phyloP scores from a whole-genome alignment of 176 grass and related monocot species.

The Musa beccarii region DNA sequence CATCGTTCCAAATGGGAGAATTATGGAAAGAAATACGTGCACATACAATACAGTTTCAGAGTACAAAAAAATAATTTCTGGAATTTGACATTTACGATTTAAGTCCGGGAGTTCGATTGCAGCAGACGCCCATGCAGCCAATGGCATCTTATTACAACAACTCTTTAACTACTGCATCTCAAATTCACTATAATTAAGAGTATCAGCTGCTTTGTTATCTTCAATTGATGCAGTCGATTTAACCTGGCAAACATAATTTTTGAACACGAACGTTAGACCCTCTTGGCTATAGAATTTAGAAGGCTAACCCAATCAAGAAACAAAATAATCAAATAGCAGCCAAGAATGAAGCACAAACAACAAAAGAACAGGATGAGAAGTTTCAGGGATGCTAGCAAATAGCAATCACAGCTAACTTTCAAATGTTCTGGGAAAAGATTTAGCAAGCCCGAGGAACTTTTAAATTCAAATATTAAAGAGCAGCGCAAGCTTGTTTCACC shows the following conservation, averaged over 20 bases:
- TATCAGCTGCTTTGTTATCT: not conserved
- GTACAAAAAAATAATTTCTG: not conserved
- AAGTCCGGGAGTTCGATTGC: not conserved
- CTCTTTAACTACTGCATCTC: not conserved
- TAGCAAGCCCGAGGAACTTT: too few species aligned
- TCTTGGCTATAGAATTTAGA: too few species aligned
- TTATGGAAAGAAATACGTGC: not conserved
- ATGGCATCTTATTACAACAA: slow-evolving; percentile 4
- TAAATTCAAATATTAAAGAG: too few species aligned
- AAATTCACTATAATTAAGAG: not conserved
- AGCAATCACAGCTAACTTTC: not conserved
- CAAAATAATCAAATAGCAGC: not conserved
- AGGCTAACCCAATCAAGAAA: not conserved
- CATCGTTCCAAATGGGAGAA: too few species aligned
- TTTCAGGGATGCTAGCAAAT: too few species aligned
- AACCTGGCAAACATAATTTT: not conserved
- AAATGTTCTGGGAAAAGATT: not conserved
- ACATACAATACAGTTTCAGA: not conserved
- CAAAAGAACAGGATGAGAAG: too few species aligned
- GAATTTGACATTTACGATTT: not conserved
- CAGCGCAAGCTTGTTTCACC: too few species aligned
- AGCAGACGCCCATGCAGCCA: not conserved
- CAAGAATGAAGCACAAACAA: not conserved
- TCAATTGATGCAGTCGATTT: not conserved
- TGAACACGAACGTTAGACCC: not conserved